Base-by-base conservation (phyloP, 768 basidiomycete genomes). In the Nidularia pulvinata region DNA sequence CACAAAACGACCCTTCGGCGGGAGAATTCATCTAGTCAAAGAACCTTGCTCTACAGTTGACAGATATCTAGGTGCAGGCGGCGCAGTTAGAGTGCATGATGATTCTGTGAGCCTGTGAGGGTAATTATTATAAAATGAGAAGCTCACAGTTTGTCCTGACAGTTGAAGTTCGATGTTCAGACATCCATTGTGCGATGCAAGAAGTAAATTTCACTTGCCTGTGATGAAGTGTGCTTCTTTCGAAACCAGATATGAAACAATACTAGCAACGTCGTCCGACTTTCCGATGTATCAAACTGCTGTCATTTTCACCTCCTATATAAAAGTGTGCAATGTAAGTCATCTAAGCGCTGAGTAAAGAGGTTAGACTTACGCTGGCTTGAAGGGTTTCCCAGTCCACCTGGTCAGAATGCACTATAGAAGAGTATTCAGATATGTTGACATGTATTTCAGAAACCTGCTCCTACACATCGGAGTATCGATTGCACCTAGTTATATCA, bases 181-280 rank as follows among this genome's bases (percentile, higher is more conserved):
- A 25, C 25, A 1, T 25, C 10, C 13, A 5, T 10, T 1, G 3
- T 25, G 22, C 1, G 39, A 30, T 47, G 46, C 2, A 13, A 25
- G 25, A 4, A 25, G 25, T 25, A 25, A 5, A 19, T 47, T 14
- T 22, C 22, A 33, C 60, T 10, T 48, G 62, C 74, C 74, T 5
- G 72, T 76, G 3, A 76, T 69, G 52, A 66, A 69, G 14, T 59
- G 52, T 5, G 74, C 66, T 22, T 74, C 67, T 55, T 72, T 65
- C 9, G 73, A 74, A 7, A 60, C 65, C 1, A 76, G 60, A 49
- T 62, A 75, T 3, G 71, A 70, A 0, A 76, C 74, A 4, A 74
- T 33, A 13, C 62, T 62, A 6, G 75, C 73, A 5, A 77, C 55
- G 7, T 76, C 67, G 13, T 72, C 69, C 0, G 73, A 59, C 1